Conservation (phyloP, 352 stramenopile species). For the Pythium oligandrum region DNA sequence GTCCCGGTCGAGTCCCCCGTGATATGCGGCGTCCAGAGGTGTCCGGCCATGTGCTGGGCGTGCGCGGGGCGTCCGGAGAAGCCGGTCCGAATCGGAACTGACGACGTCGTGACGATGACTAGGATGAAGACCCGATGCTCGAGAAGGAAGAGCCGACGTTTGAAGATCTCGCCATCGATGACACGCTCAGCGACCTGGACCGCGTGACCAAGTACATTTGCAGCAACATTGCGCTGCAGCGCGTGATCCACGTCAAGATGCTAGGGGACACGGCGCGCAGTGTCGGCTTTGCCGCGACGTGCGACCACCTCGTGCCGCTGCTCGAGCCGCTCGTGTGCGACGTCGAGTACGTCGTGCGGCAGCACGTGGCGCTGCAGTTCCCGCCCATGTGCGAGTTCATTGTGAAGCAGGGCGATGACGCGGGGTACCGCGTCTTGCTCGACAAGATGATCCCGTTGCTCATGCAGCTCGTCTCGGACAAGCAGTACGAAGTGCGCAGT, state of each 20-base stretch:
- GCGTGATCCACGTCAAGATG: constrained; percentile 97
- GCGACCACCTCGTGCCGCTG: constrained; percentile 88
- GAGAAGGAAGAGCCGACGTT: constrained; percentile 86
- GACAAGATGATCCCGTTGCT: constrained; percentile 77
- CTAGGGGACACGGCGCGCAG: constrained; percentile 83
- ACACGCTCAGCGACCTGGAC: constrained; percentile 94
- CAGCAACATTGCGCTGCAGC: constrained; percentile 95
- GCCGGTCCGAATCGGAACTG: no score
- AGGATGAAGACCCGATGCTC: constrained; percentile 17
- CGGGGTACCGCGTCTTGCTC: constrained; percentile 71
- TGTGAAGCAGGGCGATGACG: constrained; percentile 30
- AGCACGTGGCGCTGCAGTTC: constrained; percentile 91
- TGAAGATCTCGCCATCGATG: constrained; percentile 98
- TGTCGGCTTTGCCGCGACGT: constrained; percentile 73
- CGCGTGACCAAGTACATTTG: constrained; percentile 94
- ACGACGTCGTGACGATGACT: background rate
- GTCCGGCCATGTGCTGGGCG: no score
- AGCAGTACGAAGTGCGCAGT: constrained; percentile 85
- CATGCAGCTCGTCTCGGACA: constrained; percentile 75
- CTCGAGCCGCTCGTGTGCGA: constrained; percentile 82
- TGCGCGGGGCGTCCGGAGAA: no score
- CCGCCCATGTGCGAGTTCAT: constrained; percentile 76
- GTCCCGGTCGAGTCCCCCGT: no score
- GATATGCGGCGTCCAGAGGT: no score
- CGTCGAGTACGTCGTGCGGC: constrained; percentile 93